These are phyloP conservation scores for Pseudogymnoascus sp. DNA, from an alignment of 2,329 filamentous ascomycete species.

Conservation along the genomic window DNA sequence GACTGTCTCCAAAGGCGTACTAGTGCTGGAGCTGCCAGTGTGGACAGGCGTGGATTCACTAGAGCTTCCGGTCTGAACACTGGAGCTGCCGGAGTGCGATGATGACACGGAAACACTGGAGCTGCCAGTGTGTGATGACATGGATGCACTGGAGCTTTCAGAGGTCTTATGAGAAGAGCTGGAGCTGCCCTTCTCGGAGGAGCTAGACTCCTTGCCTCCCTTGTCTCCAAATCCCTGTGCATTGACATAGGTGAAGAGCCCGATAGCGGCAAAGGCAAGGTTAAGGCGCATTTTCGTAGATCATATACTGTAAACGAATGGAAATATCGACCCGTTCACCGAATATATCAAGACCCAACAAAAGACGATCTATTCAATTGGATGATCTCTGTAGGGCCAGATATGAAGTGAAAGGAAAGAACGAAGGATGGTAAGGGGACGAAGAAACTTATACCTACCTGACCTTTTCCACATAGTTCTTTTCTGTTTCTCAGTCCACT, in stretches of 20 bases:
- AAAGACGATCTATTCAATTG: background rate
- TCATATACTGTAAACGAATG: constrained; percentile 1
- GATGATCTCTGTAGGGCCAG: background rate
- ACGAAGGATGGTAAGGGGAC: background rate
- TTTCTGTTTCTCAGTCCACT: constrained; percentile 4
- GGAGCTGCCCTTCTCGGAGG: background rate
- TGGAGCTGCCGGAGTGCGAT: background rate
- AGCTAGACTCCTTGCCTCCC: background rate
- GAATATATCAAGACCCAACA: constrained; percentile 1
- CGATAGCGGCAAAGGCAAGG: background rate
- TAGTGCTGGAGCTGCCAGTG: background rate
- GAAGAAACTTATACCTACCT: constrained; percentile 1
- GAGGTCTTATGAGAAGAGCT: background rate
- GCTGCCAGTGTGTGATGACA: background rate
- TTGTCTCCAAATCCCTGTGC: background rate
- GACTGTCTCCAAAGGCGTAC: background rate
- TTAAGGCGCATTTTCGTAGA: constrained; percentile 7
- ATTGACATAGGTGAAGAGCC: background rate
- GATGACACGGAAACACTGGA: background rate
- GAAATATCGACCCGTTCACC: constrained; percentile 2
- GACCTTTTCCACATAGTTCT: background rate
- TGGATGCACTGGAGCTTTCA: background rate
- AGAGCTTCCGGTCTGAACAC: background rate
- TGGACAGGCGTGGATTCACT: background rate
- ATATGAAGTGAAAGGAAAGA: background rate